These are phyloP conservation scores for Diplosphaera chodatii DNA, from an alignment of 139 green algal species.

Conservation along the genomic window DNA sequence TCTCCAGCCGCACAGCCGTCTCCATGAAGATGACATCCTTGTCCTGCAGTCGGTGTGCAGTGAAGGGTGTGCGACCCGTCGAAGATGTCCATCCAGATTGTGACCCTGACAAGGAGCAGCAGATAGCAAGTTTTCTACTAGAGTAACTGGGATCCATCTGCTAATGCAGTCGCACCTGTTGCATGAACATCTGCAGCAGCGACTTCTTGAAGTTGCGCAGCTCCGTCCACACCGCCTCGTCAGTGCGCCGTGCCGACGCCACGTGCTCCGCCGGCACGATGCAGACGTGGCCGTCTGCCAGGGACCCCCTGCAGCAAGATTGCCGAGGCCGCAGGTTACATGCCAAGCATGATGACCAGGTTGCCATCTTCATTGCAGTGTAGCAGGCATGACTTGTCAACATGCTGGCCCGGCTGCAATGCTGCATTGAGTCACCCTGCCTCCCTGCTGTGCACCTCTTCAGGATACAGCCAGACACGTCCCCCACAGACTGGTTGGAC, in stretches of 20 bases:
- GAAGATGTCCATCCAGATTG: no score
- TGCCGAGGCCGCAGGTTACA: no score
- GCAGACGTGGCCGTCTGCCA: slow-evolving; percentile 77
- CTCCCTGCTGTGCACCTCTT: no score
- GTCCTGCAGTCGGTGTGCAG: slow-evolving; percentile 31
- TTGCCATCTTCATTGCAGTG: no score
- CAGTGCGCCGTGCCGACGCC: slow-evolving; percentile 49
- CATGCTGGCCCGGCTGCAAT: no score
- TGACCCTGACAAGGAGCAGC: no score
- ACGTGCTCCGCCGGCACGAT: slow-evolving; percentile 77
- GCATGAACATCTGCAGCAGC: slow-evolving; percentile 80
- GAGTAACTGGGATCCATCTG: no score
- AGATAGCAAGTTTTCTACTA: no score
- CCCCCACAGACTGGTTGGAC: slow-evolving; percentile 52
- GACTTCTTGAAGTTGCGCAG: slow-evolving; percentile 99
- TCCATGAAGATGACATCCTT: slow-evolving; percentile 80
- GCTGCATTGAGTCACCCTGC: no score
- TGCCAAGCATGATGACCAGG: no score
- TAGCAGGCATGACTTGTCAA: no score
- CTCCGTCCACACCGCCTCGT: slow-evolving; percentile 88
- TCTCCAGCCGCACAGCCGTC: slow-evolving; percentile 60
- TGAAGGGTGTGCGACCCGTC: no score
- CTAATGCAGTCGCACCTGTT: slow-evolving; percentile 34
- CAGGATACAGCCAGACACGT: slow-evolving; percentile 79
- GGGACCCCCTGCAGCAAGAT: slow-evolving; percentile 29